Base-by-base conservation (phyloP, 192 early-diverging fungal genomes). In the Dissophora ornata region DNA sequence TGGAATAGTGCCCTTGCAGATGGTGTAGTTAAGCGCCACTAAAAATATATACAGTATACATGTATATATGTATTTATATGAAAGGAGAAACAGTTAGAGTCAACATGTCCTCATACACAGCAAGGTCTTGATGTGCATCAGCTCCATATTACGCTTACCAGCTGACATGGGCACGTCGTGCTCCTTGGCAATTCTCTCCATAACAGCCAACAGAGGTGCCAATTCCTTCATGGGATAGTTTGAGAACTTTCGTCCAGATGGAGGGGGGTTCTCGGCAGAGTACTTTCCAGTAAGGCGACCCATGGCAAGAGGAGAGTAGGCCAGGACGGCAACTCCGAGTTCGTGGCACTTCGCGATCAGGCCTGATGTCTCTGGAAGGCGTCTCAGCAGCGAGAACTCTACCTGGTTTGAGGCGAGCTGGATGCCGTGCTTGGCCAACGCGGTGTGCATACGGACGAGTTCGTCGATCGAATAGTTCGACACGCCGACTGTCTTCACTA, bases 271-370 rank as follows among this genome's bases (percentile, higher is more conserved):
- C n/a, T 58, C 64, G 3, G 73, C 73, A 19, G 50, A 47, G 63
- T 88, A 86, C 13, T 81, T 74, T 16, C 91, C 90, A 1, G 88
- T 88, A 51, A 93, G 61, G 38, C 92, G 86, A 5, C 93, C 93
- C 46, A 88, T 83, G 2, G 90, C 92, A 4, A 94, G 62, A 3
- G 91, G 91, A 8, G 90, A 89, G 54, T 92, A 90, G 1, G 94
- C 90, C 21, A 96, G 80, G 11, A 92, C 66, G 16, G 84, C 89
- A 42, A 95, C 81, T 34, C 90, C 90, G 3, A 93, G 83, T 62
- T 92, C 90, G 50, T 89, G 85, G 69, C 91, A 93, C 16, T 88
- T 74, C 29, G 88, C 82, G 21, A 93, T 83, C 25, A 93, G 57
- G 1, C 88, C 91, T 46, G 90, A 84, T 4, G 71, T 85, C 74